Evolutionary conservation across 768 basidiomycete species (phyloP).

Genomic region (Hydnomerulius pinastri): DNA sequence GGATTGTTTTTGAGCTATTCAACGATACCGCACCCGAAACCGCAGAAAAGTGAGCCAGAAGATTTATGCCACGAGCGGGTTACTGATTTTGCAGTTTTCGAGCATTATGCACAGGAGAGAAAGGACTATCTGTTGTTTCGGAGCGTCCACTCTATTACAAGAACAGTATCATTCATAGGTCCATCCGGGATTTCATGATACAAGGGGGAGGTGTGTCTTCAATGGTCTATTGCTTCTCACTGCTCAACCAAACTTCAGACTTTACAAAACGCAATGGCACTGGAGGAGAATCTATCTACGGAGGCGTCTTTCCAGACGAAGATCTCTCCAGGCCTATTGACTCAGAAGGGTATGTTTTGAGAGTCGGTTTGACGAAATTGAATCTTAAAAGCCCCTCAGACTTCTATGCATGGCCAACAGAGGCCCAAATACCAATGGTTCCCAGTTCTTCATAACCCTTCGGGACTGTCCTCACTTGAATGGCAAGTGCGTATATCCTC

Average conservation of each 20-base stretch:
- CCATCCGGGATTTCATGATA: constrained; percentile 79
- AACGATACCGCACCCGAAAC: constrained; percentile 74
- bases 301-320: constrained; percentile 75
- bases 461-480: constrained; percentile 73
- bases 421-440: constrained; percentile 81
- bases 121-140: constrained; percentile 63
- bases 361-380: neutral
- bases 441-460: constrained; percentile 86
- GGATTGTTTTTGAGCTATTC: constrained; percentile 77
- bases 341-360: constrained; percentile 52
- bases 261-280: constrained; percentile 79
- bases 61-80: too few species aligned
- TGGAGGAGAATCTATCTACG: constrained; percentile 84
- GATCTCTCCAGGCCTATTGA: constrained; percentile 66
- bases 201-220: constrained; percentile 67
- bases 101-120: constrained; percentile 83
- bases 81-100: constrained; percentile 61
- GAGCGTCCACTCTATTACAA: constrained; percentile 84
- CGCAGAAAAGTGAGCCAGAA: constrained; percentile 74
- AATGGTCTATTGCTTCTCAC: neutral
- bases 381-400: constrained; percentile 29
- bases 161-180: constrained; percentile 73
- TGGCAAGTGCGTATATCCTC: constrained; percentile 43
- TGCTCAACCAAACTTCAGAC: constrained; percentile 42
- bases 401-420: constrained; percentile 91